Evolutionary conservation across 2,329 filamentous ascomycete genomes (phyloP), one percentile per base, ranked within the genome.

Genomic region (Periconia digitata): DNA sequence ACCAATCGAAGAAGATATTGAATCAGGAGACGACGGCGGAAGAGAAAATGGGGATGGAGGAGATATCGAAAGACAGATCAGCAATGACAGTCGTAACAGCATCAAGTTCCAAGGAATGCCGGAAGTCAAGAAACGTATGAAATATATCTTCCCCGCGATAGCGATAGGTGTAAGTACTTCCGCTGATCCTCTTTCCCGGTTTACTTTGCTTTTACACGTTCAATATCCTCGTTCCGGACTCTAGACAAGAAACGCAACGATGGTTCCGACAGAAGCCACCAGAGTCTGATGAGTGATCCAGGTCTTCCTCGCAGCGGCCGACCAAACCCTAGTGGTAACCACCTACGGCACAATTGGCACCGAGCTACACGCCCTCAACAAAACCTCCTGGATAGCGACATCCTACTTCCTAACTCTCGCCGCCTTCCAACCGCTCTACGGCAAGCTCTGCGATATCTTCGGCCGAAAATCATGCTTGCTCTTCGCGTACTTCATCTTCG

Each of bases 331-430:
- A 45, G 85, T 89, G 23, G 83, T 92, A 41, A 84, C 84, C n/a
- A 85, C 81, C n/a, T 91, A 91, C 67, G 86, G 86, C 42, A 83
- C 80, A 53, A 92, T 92, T 59, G 88, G 87, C 10, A 89, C 81
- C 47, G 89, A 92, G 54, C 74, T 92, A 22, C 77, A 88, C 43
- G 86, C 88, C 1, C 76, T 92, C 44, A 89, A 87, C 63, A 82
- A 82, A 55, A 90, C 87, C 3, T 86, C 83, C 44, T 91, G 88
- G 87, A 86, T 91, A 49, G 86, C 86, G 22, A 65, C 56, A 12
- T 81, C 79, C 8, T 87, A 92, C 66, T 87, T 90, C 59, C 76
- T 92, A 44, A 89, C 87, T 1, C 72, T 89, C 43, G 89, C 87
- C 3, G 85, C 85, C 18, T 89, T 87, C 58, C 88, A 92, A 64